phyloP scores from a whole-genome alignment of 2,329 filamentous ascomycete genomes.

The Sclerotinia borealis region DNA sequence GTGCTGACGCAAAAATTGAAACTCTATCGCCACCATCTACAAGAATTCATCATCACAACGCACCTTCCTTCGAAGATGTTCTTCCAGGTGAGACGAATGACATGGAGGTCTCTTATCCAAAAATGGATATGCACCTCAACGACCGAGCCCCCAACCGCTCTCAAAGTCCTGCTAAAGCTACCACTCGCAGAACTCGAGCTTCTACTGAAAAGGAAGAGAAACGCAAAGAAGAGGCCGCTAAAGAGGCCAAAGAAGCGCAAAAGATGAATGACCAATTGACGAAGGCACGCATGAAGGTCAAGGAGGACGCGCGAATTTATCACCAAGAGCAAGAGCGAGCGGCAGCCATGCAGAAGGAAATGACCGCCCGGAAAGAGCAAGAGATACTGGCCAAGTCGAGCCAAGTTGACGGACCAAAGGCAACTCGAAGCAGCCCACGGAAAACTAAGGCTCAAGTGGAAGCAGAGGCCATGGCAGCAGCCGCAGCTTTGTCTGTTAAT shows the following conservation, averaged over 20 bases:
- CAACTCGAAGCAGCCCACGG: conserved; percentile 47
- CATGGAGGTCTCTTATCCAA: conserved; percentile 38
- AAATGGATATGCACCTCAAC: background rate
- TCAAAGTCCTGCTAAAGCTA: conserved; percentile 27
- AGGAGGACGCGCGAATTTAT: conserved; percentile 58
- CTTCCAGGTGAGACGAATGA: conserved; percentile 32
- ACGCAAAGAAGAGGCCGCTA: conserved; percentile 53
- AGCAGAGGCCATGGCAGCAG: conserved; percentile 30
- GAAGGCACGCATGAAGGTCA: conserved; percentile 63
- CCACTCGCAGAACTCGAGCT: conserved; percentile 44
- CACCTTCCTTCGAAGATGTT: conserved; percentile 42
- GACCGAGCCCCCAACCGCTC: background rate
- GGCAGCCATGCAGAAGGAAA: conserved; percentile 47
- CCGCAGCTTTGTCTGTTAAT: conserved; percentile 33
- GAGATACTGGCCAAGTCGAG: conserved; percentile 37
- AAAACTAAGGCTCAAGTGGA: conserved; percentile 38
- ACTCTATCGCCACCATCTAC: conserved; percentile 49
- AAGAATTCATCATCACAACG: conserved; percentile 40
- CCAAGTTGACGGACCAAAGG: conserved; percentile 36
- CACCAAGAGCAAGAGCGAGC: conserved; percentile 52
- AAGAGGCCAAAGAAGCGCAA: conserved; percentile 55
- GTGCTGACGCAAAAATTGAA: conserved; percentile 55
- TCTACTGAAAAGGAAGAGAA: conserved; percentile 57
- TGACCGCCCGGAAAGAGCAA: conserved; percentile 48
- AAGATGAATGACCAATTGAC: conserved; percentile 56